Evolutionary conservation across 1,139 yeast species (phyloP), one percentile per base, ranked within the genome.

Genomic region (Yamadazyma oceani): DNA sequence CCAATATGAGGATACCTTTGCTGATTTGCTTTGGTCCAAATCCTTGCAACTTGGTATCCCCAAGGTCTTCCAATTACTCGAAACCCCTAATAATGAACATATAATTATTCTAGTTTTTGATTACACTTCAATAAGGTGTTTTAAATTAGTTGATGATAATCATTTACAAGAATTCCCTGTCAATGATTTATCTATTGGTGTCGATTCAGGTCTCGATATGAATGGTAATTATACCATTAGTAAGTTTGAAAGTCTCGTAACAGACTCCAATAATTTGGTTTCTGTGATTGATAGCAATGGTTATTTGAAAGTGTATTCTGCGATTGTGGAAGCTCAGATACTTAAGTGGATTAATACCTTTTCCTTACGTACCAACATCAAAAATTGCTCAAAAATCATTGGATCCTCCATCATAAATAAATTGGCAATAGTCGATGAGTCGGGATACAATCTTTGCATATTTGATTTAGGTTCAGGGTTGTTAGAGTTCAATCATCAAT

Each of bases 401-500:
- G 95, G 89, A 0, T 85, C 96, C 0, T 80, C 92, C 0, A 49
- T 60, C 3, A 77, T 84, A 15, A 76, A 80, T 37, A 87, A 85
- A 49, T 65, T 87, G 35, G 95, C 95, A 2, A 69, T 89, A 10
- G 80, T 85, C 10, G 82, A 79, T 54, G 68, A 68, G 9, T 43
- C 66, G 0, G 76, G 79, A 1, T 61, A 61, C 25, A 67, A 66
- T 31, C 58, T 90, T 34, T 66, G 82, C 1, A 78, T 90, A 15
- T 90, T 96, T 95, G 95, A 89, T 58, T 69, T 82, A 24, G 71
- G 71, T 30, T 70, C 83, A 25, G 78, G 81, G 4, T 78, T 85
- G 2, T 60, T 86, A 36, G 97, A 89, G 54, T 85, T 80, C 50
- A 69, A 68, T 36, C 80, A 78, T 46, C 42, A 43, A 2, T 68